Conservation (phyloP, 164 flowering plant species). For the Houttuynia cordata region DNA sequence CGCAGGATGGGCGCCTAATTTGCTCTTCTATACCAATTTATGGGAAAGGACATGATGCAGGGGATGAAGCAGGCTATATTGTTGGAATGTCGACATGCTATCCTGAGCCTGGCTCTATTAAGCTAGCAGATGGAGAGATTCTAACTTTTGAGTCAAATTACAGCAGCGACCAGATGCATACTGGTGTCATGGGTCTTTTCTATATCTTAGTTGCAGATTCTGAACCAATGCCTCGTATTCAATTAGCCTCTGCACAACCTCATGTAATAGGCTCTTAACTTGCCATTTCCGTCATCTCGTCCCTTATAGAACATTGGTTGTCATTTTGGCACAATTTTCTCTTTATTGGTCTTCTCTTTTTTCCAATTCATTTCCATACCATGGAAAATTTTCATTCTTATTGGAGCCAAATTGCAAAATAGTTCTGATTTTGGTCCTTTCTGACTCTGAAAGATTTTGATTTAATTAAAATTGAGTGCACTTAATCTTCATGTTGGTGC, state of each 20-base stretch:
- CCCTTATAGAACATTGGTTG: no score
- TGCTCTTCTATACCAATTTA: slow-evolving; percentile 66
- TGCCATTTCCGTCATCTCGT: background rate
- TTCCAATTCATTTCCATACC: no score
- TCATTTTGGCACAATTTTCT: no score
- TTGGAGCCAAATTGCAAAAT: no score
- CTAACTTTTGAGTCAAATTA: slow-evolving; percentile 57
- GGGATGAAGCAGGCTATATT: slow-evolving; percentile 71
- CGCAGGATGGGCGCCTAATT: slow-evolving; percentile 60
- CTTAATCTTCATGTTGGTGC: slow-evolving; percentile 3
- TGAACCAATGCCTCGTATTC: slow-evolving; percentile 7
- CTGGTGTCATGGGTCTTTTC: slow-evolving; percentile 87
- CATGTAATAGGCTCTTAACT: slow-evolving; percentile 14
- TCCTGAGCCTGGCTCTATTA: slow-evolving; percentile 60
- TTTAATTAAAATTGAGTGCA: background rate
- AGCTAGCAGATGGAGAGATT: slow-evolving; percentile 44
- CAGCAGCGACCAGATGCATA: slow-evolving; percentile 34
- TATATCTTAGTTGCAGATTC: slow-evolving; percentile 59
- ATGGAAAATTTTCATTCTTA: no score
- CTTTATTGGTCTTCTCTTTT: no score
- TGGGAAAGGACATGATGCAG: slow-evolving; percentile 61
- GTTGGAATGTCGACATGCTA: slow-evolving; percentile 90
- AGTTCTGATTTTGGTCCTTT: background rate
- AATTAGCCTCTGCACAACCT: slow-evolving; percentile 3
- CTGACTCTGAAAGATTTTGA: background rate